These are phyloP conservation scores for Emericellopsis atlantica DNA, from an alignment of 2,329 filamentous ascomycete genomes.

Conservation along the genomic window DNA sequence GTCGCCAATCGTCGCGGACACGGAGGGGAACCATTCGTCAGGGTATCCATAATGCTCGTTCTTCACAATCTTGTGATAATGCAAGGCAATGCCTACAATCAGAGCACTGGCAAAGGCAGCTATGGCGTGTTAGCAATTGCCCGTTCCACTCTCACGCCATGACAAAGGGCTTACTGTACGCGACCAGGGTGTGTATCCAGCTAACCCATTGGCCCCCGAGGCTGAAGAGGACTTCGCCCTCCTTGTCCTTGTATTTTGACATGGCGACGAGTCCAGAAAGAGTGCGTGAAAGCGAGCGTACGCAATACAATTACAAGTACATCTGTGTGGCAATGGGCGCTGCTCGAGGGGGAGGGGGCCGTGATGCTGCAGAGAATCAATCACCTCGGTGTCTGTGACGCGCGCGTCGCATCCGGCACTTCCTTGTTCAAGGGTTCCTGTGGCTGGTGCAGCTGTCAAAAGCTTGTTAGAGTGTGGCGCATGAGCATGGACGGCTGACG, in stretches of 20 bases:
- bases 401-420: neutral
- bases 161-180: conserved; percentile 58
- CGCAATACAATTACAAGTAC: conserved; percentile 11
- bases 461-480: neutral
- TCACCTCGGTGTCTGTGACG: neutral
- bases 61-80: conserved; percentile 94
- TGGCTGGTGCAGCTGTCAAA: neutral
- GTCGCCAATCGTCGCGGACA: conserved; percentile 94
- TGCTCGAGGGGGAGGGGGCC: neutral
- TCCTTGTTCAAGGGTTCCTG: neutral
- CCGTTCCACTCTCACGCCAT: neutral
- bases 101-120: conserved; percentile 81
- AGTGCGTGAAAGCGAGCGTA: conserved; percentile 6
- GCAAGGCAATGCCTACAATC: conserved; percentile 65
- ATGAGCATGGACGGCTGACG: neutral
- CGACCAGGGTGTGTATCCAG: conserved; percentile 72
- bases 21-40: conserved; percentile 92
- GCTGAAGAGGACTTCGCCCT: conserved; percentile 43
- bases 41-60: conserved; percentile 95
- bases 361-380: conserved; percentile 2
- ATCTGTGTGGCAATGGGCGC: conserved; percentile 11
- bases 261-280: conserved; percentile 11
- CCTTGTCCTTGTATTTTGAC: conserved; percentile 51
- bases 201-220: conserved; percentile 87
- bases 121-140: conserved; percentile 16